These are phyloP conservation scores for Lecanicillium sp. DNA, from an alignment of 2,329 filamentous ascomycete species.

Conservation along the genomic window DNA sequence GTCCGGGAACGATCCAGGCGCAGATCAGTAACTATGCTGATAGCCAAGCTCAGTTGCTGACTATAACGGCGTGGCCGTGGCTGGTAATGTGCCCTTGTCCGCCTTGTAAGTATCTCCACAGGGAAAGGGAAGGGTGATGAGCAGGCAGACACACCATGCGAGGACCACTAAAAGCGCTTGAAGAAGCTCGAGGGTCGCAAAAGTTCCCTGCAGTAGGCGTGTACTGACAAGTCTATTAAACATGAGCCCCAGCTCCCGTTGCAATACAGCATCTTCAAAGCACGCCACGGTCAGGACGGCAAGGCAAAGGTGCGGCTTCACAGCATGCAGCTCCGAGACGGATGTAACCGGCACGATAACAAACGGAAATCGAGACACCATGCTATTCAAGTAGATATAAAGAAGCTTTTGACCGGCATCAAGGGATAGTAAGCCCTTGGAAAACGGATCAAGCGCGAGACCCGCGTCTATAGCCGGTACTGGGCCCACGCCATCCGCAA, in stretches of 20 bases:
- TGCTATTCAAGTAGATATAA: conserved; percentile 15
- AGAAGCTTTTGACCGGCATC: conserved; percentile 19
- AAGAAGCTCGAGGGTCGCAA: conserved; percentile 20
- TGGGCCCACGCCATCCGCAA: background rate
- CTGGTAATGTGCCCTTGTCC: conserved; percentile 27
- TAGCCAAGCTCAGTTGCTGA: conserved; percentile 22
- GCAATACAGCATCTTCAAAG: conserved; percentile 14
- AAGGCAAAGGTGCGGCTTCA: conserved; percentile 18
- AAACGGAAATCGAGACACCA: conserved; percentile 22
- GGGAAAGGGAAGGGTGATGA: conserved; percentile 1
- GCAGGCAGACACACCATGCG: conserved; percentile 18
- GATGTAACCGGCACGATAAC: conserved; percentile 15
- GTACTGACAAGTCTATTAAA: conserved; percentile 20
- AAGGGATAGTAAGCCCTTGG: conserved; percentile 12
- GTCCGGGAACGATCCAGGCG: conserved; percentile 20
- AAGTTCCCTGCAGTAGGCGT: conserved; percentile 15
- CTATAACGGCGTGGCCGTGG: conserved; percentile 18
- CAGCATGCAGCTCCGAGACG: conserved; percentile 13
- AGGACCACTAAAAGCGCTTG: conserved; percentile 22
- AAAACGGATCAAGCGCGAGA: conserved; percentile 16
- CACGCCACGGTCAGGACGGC: conserved; percentile 20
- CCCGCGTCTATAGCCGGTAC: conserved; percentile 10
- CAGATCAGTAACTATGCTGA: conserved; percentile 23
- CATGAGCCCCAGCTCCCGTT: conserved; percentile 16
- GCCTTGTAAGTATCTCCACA: background rate